Evolutionary conservation across 345 rosid genomes (phyloP), one percentile per base, ranked within the genome.

Genomic region (Eucalyptus dawsonii): DNA sequence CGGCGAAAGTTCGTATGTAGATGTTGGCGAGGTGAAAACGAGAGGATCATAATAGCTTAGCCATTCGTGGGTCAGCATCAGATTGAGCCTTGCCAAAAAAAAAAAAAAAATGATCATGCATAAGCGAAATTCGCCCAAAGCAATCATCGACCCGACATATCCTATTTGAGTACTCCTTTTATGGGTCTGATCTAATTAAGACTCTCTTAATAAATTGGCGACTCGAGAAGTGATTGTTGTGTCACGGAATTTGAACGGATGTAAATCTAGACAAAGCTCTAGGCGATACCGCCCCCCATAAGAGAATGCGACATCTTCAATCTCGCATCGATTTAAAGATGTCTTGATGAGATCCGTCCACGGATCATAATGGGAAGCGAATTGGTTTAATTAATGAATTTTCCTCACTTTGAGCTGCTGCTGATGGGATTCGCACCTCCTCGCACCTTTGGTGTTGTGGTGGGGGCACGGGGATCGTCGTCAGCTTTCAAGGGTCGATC

Each of bases 191-290:
- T 40, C 42, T 40, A 69, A 37, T 9, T 19, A 72, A 72, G 44
- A 19, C 8, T 24, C 45, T 19, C 8, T 16, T 12, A 3, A 6
- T 69, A 31, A 4, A 69, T 16, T 6, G 17, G 0, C 7, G 22
- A 34, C 24, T 67, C 13, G 42, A 16, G 0, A 2, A 50, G 53
- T 15, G 19, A 50, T 50, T 15, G 3, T 15, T 2, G 19, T 50
- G 53, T 6, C 3, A 2, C 1, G 0, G 3, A 14, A 6, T 21
- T 34, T 2, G 11, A 69, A 69, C 0, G 1, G 10, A 16, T 17
- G 0, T 1, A 16, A 69, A 69, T 34, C 3, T 11, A 6, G 2
- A 34, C 2, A 21, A 7, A 40, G 3, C 7, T 76, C 2, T 1
- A 19, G 24, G 27, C 5, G 5, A 76, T 76, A 40, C 4, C 0